phyloP scores from a whole-genome alignment of 2,329 filamentous ascomycete species.

The Penicillium italicum region DNA sequence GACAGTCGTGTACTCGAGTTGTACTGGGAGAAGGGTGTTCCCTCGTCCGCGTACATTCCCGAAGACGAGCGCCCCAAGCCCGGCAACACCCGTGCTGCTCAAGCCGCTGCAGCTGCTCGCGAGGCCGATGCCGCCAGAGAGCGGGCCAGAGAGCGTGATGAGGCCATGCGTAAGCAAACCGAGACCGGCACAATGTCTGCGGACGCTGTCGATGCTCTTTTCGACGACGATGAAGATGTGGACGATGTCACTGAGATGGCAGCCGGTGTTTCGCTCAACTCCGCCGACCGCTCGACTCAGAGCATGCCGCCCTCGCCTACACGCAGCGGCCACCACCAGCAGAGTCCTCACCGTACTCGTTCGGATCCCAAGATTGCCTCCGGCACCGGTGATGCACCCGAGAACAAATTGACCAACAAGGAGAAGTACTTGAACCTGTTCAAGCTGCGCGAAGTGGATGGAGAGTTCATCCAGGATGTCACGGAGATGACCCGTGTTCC shows the following conservation, averaged over 20 bases:
- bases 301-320: constrained; percentile 91
- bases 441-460: constrained; percentile 82
- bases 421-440: constrained; percentile 94
- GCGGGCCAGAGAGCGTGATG: constrained; percentile 79
- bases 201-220: constrained; percentile 90
- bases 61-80: constrained; percentile 94
- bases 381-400: constrained; percentile 62
- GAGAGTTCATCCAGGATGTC: constrained; percentile 97
- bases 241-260: constrained; percentile 88
- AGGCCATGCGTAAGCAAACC: constrained; percentile 86
- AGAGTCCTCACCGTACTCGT: constrained; percentile 76
- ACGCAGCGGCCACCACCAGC: constrained; percentile 65
- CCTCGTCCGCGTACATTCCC: constrained; percentile 90
- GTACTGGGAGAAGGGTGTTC: constrained; percentile 99
- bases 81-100: constrained; percentile 68
- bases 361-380: constrained; percentile 89
- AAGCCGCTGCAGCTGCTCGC: constrained; percentile 70
- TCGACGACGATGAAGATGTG: constrained; percentile 84
- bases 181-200: constrained; percentile 92
- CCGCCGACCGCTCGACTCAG: constrained; percentile 78
- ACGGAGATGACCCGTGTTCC: constrained; percentile 96
- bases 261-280: constrained; percentile 79
- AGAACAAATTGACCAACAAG: constrained; percentile 82
- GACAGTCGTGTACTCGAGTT: constrained; percentile 90
- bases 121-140: constrained; percentile 80